Base-by-base conservation (phyloP, 2,329 filamentous ascomycete species). In the Didymella sp. region DNA sequence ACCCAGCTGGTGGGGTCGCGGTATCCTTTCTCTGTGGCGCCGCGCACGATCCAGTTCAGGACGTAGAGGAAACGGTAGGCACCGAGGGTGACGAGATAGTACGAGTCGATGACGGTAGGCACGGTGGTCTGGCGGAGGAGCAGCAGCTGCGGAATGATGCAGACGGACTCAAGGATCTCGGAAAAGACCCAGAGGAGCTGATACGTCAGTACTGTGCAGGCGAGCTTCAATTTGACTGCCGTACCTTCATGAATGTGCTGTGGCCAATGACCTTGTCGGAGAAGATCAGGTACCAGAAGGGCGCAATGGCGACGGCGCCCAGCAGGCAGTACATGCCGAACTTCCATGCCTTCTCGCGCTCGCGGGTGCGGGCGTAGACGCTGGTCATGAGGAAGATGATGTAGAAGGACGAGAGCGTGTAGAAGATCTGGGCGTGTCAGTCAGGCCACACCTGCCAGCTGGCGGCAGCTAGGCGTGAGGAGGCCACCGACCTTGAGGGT, bases 51-150 rank as follows among this genome's bases (percentile, higher is more conserved):
- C 94, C 94, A 98, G 76, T 96, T 97, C 44, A 96, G 77, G 59
- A 96, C 88, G 78, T 98, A 97, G 60, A 97, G 85, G 45, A 83
- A 90, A 55, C 94, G 90, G 79, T 97, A 98, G 12, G 89, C 89
- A 31, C 93, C 94, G 1, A 97, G 85, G 0, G 92, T 87, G 46
- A 95, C 81, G 52, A 98, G 89, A 77, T 98, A 98, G 79, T 90
- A 96, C n/a, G 91, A 96, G 75, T 96, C 91, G 78, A 98, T 93
- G 43, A 97, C 94, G 45, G 94, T 98, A 0, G 94, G 94, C 0
- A 97, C 92, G 24, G 88, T 92, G n/a, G 94, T 97, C 76, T 97
- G 92, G 58, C 94, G 90, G 13, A 98, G 86, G 40, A 97, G 87
- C 6, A 97, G 85, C 1, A 98, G 87, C 75, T 98, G 94, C 0